A percentile compares a stretch with the other conserved stretches of the same genome.
Conservation (phyloP, 2,329 filamentous ascomycete genomes). For the Huntiella moniliformis region DNA sequence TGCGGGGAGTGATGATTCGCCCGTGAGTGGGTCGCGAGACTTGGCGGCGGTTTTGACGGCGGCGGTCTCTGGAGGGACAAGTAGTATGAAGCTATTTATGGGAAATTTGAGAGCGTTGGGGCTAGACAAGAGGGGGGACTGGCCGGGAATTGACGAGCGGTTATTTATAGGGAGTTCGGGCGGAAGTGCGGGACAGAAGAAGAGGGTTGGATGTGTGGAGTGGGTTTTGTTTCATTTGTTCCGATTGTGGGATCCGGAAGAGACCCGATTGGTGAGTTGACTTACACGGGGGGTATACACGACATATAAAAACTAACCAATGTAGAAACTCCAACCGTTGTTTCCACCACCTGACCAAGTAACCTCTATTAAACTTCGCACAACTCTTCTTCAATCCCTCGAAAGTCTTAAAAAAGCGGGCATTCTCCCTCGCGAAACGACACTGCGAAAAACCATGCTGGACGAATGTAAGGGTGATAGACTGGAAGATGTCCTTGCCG, state of each 20-base stretch:
- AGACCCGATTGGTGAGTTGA: constrained; percentile 46
- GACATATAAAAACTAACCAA: background rate
- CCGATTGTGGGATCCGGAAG: constrained; percentile 59
- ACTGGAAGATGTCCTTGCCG: constrained; percentile 67
- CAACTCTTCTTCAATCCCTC: constrained; percentile 62
- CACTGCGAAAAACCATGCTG: constrained; percentile 84
- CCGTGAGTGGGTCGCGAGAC: no score
- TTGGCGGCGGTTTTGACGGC: background rate
- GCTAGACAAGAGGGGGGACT: constrained; percentile 56
- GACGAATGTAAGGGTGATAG: constrained; percentile 90
- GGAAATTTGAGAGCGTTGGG: constrained; percentile 71
- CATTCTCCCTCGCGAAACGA: constrained; percentile 55
- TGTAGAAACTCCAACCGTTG: constrained; percentile 72
- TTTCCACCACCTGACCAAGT: constrained; percentile 81
- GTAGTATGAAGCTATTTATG: constrained; percentile 49
- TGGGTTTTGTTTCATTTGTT: constrained; percentile 87
- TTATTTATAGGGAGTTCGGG: constrained; percentile 52
- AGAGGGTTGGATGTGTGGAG: constrained; percentile 64
- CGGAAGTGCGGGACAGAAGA: constrained; percentile 49
- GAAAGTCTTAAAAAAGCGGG: constrained; percentile 80
- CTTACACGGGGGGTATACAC: background rate
- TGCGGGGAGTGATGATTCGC: no score
- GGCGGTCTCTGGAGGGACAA: constrained; percentile 13
- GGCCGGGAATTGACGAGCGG: constrained; percentile 54
- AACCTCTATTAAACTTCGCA: constrained; percentile 77